Evolutionary conservation across 2,329 filamentous ascomycete genomes (phyloP), one percentile per base, ranked within the genome.

Genomic region (Talaromyces sp.): DNA sequence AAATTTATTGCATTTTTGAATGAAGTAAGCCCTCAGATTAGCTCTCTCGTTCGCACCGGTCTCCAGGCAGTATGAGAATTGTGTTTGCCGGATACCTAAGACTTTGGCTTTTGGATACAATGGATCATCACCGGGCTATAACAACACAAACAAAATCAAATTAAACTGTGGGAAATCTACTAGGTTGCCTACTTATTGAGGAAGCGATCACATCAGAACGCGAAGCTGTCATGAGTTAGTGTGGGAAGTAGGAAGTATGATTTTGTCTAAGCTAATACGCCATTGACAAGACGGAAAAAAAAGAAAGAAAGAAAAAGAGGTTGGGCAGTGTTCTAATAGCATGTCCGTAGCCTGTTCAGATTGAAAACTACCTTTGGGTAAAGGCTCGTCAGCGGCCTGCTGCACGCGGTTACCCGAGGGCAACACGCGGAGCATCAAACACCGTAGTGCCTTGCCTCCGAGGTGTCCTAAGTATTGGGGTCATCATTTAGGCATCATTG

Each of bases 21-120:
- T 39, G 7, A 39, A 39, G 10, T 15, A 56, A 58, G 70, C 71
- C 74, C 75, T 77, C 75, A 74, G 76, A 77, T 77, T 75, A 78
- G 76, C 76, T 78, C 76, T 78, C 76, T 69, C 66, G 75, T 78
- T 75, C 69, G 75, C 77, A 78, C 70, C 59, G 74, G 70, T 73
- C 73, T 76, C 76, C 74, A 75, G 68, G 70, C 72, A 67, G 59
- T 58, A 25, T 13, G 52, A 27, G 19, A 44, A 30, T 32, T 36
- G 10, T 55, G 52, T 57, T 47, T 64, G 70, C 70, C 71, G 75
- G 76, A 75, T 79, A 75, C 68, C 76, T 77, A 75, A 76, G 28
- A 76, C 70, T 78, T 78, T 79, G 77, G 76, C 76, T 78, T 78
- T 72, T 75, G 69, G 72, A 73, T 68, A 71, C 66, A 63, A 63